Base-by-base conservation (phyloP, 2,329 filamentous ascomycete genomes). In the Elsinoe arachidis region DNA sequence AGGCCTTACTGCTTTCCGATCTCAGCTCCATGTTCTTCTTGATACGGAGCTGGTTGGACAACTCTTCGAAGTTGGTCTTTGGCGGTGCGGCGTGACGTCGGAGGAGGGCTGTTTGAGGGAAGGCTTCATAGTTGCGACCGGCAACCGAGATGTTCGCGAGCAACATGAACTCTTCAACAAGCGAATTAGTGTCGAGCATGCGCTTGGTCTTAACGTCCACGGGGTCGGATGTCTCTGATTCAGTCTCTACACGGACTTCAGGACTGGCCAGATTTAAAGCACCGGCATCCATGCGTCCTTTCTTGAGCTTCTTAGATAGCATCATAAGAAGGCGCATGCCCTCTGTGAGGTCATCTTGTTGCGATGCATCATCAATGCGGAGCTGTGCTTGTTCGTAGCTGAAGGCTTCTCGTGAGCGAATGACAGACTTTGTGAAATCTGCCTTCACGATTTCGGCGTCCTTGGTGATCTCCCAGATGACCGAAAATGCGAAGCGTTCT, bases 151-250 rank as follows among this genome's bases (percentile, higher is more conserved):
- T 90, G 74, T 99, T 99, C 78, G 93, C 95, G 70, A 97, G 87
- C 68, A 99, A 79, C 93, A 99, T 99, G 79, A 99, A 97, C 70
- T 99, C 93, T 70, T 99, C 93, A 26, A 99, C 95, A 4, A 99
- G 82, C 19, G 92, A 96, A 76, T 97, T 99, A 55, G 93, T 99
- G 67, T 93, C 91, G 37, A 99, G 84, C 54, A 91, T 83, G 65
- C 91, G 81, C 74, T 99, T 99, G 5, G 91, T 95, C 77, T 97
- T 90, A 64, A 99, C 89, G 66, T 97, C 93, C 56, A 96, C 86
- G 0, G 93, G 92, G 68, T 97, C 93, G 1, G 91, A 95, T 0
- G 92, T 95, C 73, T 99, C 93, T 7, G 88, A 95, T 70, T 96
- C 92, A 67, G 88, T 88, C 71, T 96, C 89, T 30, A 99, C 89